phyloP scores from a whole-genome alignment of 257 asterid species.

The Sherardia arvensis region DNA sequence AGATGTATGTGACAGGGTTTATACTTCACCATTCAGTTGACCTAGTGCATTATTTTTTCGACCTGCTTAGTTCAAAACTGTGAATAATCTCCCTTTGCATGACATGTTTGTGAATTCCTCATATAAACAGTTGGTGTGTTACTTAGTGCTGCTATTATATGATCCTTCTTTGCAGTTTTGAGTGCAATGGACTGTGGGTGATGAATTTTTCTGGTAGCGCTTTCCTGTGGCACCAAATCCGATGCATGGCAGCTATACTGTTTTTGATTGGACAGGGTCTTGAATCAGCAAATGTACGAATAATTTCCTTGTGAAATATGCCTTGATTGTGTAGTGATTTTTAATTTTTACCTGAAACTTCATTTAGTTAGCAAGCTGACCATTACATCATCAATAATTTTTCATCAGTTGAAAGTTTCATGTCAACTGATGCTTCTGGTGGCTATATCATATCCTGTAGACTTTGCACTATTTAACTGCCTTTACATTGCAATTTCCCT shows the following conservation, averaged over 20 bases:
- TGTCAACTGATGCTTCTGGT: neutral
- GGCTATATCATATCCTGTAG: neutral
- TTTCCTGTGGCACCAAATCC: constrained; percentile 99
- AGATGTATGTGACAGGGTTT: neutral
- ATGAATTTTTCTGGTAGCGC: constrained; percentile 83
- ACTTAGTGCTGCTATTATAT: neutral
- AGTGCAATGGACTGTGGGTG: constrained; percentile 65
- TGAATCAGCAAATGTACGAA: constrained; percentile 78
- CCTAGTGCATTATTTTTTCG: neutral
- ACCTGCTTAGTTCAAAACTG: neutral
- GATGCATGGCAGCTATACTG: constrained; percentile 90
- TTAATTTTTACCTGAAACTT: neutral
- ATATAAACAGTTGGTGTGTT: neutral
- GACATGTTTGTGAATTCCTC: neutral
- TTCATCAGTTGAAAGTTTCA: too few species aligned
- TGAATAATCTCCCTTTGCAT: neutral
- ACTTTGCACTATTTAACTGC: neutral
- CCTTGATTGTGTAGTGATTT: neutral
- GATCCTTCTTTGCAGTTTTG: constrained; percentile 37
- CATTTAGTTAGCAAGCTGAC: neutral
- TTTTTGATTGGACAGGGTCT: constrained; percentile 93
- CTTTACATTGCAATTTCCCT: neutral
- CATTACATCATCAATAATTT: neutral
- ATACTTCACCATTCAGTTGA: neutral
- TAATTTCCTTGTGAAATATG: neutral